These are phyloP conservation scores for Zangia roseola DNA, from an alignment of 768 basidiomycete species.

Conservation along the genomic window DNA sequence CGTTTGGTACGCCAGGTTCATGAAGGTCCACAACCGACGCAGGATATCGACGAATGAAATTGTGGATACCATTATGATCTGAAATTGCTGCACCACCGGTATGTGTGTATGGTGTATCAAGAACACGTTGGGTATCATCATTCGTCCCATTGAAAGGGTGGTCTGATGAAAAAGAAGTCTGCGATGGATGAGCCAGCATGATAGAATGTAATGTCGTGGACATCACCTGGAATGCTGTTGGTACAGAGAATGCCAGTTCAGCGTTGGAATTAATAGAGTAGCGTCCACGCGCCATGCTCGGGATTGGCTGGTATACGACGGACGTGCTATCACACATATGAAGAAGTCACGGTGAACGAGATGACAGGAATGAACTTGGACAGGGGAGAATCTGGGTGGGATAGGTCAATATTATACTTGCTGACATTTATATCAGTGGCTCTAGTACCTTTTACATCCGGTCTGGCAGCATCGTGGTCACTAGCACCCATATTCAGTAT, in stretches of 20 bases:
- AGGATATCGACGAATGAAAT: not conserved
- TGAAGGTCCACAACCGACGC: not conserved
- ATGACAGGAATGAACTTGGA: not conserved
- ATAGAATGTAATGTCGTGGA: not conserved
- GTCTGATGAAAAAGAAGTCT: not conserved
- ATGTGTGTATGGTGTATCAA: not conserved
- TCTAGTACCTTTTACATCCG: no score
- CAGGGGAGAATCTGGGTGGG: not conserved
- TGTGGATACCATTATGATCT: not conserved
- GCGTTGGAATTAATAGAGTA: not conserved
- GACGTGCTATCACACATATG: not conserved
- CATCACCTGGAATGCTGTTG: slow-evolving; percentile 2
- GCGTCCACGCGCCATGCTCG: no score
- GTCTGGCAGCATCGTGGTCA: no score
- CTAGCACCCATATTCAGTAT: no score
- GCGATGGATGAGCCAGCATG: not conserved
- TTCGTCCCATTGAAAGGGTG: not conserved
- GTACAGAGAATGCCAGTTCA: not conserved
- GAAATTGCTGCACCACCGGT: not conserved
- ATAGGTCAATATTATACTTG: not conserved
- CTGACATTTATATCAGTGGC: slow-evolving; percentile 1
- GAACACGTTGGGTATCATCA: not conserved
- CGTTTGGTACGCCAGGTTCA: not conserved
- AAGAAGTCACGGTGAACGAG: not conserved
- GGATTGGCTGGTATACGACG: not conserved